phyloP scores from a whole-genome alignment of 139 green algal species.

The Volvox reticuliferus region DNA sequence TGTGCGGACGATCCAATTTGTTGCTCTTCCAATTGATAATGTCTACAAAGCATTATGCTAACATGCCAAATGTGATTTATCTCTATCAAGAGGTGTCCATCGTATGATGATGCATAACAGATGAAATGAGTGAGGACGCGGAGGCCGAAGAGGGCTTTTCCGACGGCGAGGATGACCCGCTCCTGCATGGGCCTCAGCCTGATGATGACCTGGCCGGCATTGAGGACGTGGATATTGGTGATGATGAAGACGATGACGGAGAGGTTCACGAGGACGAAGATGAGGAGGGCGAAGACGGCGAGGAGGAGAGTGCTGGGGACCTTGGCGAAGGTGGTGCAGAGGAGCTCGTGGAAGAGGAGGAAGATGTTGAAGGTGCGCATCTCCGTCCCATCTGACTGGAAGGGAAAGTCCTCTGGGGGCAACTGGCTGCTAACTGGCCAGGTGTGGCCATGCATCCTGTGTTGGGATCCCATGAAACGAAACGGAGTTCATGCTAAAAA shows the following conservation, averaged over 20 bases:
- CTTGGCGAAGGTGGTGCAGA: constrained; percentile 44
- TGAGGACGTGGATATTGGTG: constrained; percentile 1
- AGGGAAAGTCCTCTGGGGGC: no score
- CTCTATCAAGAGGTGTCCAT: not conserved
- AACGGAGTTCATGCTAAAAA: no score
- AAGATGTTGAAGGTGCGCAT: constrained; percentile 40
- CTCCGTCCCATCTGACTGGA: no score
- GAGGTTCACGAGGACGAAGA: constrained; percentile 14
- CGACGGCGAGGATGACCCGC: constrained; percentile 32
- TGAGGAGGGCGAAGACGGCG: constrained; percentile 34
- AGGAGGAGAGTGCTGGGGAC: not conserved
- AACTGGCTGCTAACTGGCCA: no score
- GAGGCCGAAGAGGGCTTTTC: constrained; percentile 35
- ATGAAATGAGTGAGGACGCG: constrained; percentile 48
- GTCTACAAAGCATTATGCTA: no score
- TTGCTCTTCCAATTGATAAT: no score
- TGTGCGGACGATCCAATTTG: no score
- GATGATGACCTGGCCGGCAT: constrained; percentile 25
- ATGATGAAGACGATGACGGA: not conserved
- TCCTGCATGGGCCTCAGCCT: not conserved
- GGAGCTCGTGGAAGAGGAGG: constrained; percentile 52
- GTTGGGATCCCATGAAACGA: no score
- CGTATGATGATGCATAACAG: not conserved
- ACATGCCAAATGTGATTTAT: not conserved
- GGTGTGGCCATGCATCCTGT: no score